These are phyloP conservation scores for Penicillium expansum DNA, from an alignment of 2,329 filamentous ascomycete species.

Conservation along the genomic window DNA sequence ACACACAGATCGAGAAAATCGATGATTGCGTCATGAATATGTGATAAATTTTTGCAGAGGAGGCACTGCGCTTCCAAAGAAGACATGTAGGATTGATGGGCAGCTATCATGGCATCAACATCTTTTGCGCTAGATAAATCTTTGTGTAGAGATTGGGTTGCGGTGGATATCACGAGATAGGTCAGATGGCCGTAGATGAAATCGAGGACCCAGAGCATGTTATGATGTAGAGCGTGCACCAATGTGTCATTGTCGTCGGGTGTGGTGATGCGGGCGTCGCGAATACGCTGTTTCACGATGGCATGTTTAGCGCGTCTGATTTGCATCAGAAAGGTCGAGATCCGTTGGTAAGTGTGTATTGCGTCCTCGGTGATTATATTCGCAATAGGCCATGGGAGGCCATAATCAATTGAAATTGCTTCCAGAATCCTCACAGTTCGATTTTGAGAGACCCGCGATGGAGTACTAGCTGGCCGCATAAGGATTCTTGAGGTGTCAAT, in stretches of 20 bases:
- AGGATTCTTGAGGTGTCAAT: conserved; percentile 63
- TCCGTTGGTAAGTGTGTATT: conserved; percentile 64
- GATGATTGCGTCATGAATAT: conserved; percentile 71
- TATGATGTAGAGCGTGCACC: conserved; percentile 57
- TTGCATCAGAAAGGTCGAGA: conserved; percentile 77
- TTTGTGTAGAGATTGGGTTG: conserved; percentile 55
- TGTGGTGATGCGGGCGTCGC: conserved; percentile 21
- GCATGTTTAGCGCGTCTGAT: conserved; percentile 67
- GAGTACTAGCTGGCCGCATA: conserved; percentile 50
- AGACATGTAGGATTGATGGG: conserved; percentile 64
- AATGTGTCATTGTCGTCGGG: conserved; percentile 39
- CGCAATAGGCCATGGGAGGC: conserved; percentile 61
- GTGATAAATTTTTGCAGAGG: conserved; percentile 64
- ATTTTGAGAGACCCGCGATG: conserved; percentile 43
- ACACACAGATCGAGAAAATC: conserved; percentile 73
- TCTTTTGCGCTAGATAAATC: conserved; percentile 63
- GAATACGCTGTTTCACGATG: conserved; percentile 54
- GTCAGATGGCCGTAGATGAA: conserved; percentile 73
- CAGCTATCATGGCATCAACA: conserved; percentile 74
- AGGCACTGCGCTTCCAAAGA: conserved; percentile 67
- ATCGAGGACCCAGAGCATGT: conserved; percentile 74
- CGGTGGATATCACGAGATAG: conserved; percentile 66
- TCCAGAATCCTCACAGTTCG: conserved; percentile 63
- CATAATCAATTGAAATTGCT: conserved; percentile 64
- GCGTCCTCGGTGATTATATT: conserved; percentile 71